Evolutionary conservation across 768 basidiomycete genomes (phyloP), one percentile per base, ranked within the genome.

Genomic region (Tricholoma saponaceum): DNA sequence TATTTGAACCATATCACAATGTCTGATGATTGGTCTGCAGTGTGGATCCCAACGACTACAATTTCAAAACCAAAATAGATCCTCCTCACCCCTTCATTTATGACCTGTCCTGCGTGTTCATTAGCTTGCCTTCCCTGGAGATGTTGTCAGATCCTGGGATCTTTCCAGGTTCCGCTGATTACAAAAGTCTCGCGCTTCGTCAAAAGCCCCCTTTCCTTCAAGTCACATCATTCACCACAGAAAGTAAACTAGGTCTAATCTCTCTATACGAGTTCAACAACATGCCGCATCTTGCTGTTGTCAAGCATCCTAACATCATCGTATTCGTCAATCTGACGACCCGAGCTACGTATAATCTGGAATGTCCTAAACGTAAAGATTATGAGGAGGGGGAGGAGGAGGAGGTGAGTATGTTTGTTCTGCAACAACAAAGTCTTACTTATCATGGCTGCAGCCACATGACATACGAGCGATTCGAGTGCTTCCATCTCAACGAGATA

Each of bases 381-480:
- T 66, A 64, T 41, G n/a, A n/a, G n/a, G n/a, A n/a, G n/a, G n/a
- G n/a, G n/a, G n/a, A n/a, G n/a, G n/a, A n/a, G n/a, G n/a, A n/a
- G n/a, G n/a, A n/a, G 28, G 72, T 72, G 52, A 37, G 71, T 60
- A 41, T 35, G 28, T 43, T 22, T 25, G 33, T 3, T 8, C 41
- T n/a, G n/a, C 37, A 30, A 43, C 12, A 16, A 7, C n/a, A 16
- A 41, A 25, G 20, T 39, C 18, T 32, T 16, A 12, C 37, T 58
- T 22, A 60, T 41, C 33, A 23, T 26, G 12, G 51, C 62, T 22
- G 22, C 54, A 83, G 83, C 68, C 70, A 25, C 79, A 83, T 62
- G 70, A 71, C 22, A 80, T 87, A 58, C 76, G 74, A 55, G 79
- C 76, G n/a, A 68, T 83, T 51, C 79, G 82, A 28, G 73, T 80